A percentile compares a stretch with the other conserved stretches of the same genome.
Conservation (phyloP, 83 land plant species). For the Thuja plicata region DNA sequence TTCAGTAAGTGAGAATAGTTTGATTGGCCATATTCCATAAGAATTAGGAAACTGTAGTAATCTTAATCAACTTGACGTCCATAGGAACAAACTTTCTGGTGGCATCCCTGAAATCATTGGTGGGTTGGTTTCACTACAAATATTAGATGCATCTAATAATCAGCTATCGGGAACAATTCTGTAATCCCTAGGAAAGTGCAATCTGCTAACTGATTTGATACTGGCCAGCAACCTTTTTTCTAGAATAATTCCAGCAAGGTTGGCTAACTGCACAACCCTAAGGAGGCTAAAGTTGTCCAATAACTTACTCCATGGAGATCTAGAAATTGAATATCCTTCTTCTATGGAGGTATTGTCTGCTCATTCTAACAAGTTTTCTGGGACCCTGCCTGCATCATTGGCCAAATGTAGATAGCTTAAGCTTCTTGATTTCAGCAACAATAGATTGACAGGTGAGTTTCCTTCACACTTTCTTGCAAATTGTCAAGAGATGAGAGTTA, state of each 20-base stretch:
- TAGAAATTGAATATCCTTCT: neutral
- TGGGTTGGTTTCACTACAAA: neutral
- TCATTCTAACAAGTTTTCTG: no score
- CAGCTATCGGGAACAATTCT: neutral
- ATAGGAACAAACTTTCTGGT: neutral
- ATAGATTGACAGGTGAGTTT: neutral
- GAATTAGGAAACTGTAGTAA: neutral
- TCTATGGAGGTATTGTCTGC: neutral
- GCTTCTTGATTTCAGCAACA: neutral
- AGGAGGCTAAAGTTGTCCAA: neutral
- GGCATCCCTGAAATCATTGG: neutral
- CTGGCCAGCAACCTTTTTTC: neutral
- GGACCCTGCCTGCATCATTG: neutral
- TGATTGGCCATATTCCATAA: no score
- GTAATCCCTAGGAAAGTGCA: neutral
- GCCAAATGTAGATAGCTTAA: neutral
- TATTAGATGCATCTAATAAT: neutral
- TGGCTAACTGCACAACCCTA: neutral
- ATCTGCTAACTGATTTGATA: neutral
- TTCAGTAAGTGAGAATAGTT: no score
- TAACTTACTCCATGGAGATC: neutral
- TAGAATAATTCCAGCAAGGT: neutral
- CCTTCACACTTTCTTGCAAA: neutral
- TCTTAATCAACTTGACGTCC: neutral
- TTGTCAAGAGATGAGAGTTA: slow-evolving; percentile 11